These are phyloP conservation scores for Fomes fomentarius DNA, from an alignment of 1,284 basidiomycete genomes.

Conservation along the genomic window DNA sequence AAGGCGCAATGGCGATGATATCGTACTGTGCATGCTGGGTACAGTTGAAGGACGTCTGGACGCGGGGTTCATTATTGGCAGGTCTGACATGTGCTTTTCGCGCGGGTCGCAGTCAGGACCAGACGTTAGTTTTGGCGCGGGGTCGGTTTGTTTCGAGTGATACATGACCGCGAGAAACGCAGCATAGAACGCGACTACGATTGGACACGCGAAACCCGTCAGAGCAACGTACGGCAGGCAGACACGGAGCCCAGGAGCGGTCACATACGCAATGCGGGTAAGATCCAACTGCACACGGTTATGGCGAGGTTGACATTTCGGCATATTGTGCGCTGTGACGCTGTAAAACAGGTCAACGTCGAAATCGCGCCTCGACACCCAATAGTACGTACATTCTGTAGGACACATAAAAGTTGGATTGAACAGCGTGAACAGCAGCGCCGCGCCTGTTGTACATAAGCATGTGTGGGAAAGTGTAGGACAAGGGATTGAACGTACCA, in stretches of 20 bases:
- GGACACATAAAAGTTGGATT: constrained; percentile 47
- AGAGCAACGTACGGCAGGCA: background rate
- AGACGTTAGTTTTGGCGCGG: background rate
- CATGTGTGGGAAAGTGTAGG: background rate
- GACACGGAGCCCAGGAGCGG: background rate
- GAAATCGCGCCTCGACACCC: background rate
- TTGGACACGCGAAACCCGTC: background rate
- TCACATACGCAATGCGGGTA: constrained; percentile 53
- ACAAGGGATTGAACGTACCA: constrained; percentile 37
- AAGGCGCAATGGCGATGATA: background rate
- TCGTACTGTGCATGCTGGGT: background rate
- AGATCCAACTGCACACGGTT: constrained; percentile 56
- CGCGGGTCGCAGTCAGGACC: background rate
- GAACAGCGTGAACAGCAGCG: constrained; percentile 48
- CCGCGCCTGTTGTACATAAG: constrained; percentile 44
- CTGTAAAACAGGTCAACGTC: constrained; percentile 28
- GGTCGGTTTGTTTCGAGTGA: constrained; percentile 31
- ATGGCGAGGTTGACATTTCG: constrained; percentile 52
- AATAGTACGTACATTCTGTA: constrained; percentile 38
- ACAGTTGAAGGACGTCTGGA: constrained; percentile 10
- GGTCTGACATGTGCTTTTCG: constrained; percentile 24
- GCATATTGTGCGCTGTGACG: constrained; percentile 48
- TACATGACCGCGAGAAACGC: constrained; percentile 39
- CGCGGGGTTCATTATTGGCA: constrained; percentile 30
- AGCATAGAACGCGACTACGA: constrained; percentile 44